Evolutionary conservation across 371 early-diverging fungal species (phyloP).

Genomic region (Mortierella sp.): DNA sequence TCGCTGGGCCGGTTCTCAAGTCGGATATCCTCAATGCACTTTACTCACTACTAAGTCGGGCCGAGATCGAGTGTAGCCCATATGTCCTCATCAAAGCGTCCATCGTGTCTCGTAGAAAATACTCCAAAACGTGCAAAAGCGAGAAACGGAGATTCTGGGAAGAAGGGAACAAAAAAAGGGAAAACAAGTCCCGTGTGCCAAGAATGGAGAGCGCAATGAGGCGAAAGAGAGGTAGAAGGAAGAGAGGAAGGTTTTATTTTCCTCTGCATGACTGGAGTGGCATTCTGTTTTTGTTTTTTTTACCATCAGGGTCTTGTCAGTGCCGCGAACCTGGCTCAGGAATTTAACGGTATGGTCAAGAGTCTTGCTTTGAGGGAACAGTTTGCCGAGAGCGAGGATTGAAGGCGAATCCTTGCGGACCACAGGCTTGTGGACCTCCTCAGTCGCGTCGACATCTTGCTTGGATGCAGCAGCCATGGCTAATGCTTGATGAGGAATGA

Average conservation of each 20-base stretch:
- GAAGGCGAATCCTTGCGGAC: conserved; percentile 35
- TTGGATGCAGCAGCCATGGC: conserved; percentile 51
- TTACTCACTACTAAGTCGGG: not conserved
- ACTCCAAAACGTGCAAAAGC: no score
- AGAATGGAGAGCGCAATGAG: not conserved
- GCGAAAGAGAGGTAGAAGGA: no score
- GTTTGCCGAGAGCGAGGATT: conserved; percentile 52
- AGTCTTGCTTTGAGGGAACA: conserved; percentile 51
- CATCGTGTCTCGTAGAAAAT: not conserved
- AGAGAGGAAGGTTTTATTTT: not conserved
- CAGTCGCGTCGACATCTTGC: conserved; percentile 30
- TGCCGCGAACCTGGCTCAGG: conserved; percentile 83
- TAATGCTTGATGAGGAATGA: not conserved
- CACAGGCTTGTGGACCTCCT: conserved; percentile 36
- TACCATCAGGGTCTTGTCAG: conserved; percentile 97
- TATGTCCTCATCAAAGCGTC: not conserved
- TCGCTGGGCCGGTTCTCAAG: not conserved
- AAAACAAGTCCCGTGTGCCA: not conserved
- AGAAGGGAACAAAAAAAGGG: not conserved
- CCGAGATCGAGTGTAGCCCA: not conserved
- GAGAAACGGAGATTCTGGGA: no score
- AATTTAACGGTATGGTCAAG: conserved; percentile 83
- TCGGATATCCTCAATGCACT: not conserved
- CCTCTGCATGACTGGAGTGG: not conserved
- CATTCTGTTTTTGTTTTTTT: conserved; percentile 11